Conservation (phyloP, 1,139 yeast genomes). For the Fermentozyma sake region DNA sequence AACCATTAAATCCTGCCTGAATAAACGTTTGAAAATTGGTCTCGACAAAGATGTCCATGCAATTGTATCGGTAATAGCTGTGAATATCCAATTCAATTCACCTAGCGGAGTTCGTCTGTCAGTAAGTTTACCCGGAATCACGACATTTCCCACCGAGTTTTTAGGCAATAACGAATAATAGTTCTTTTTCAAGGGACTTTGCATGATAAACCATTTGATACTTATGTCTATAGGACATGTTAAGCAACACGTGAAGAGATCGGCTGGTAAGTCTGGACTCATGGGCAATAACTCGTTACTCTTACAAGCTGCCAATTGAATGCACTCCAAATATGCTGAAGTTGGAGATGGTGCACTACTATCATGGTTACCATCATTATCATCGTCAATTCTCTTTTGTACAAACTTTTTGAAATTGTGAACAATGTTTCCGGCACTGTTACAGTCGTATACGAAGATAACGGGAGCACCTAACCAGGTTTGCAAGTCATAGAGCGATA, state of each 20-base stretch:
- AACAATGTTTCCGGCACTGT: slow-evolving; percentile 91
- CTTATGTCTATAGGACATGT: slow-evolving; percentile 96
- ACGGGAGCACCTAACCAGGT: slow-evolving; percentile 99
- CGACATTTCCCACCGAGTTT: slow-evolving; percentile 56
- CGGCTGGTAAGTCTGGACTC: slow-evolving; percentile 96
- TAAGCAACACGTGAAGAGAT: slow-evolving; percentile 87
- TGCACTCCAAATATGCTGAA: slow-evolving; percentile 76
- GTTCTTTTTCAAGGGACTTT: slow-evolving; percentile 62
- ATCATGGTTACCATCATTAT: slow-evolving; percentile 70
- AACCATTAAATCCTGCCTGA: slow-evolving; percentile 93
- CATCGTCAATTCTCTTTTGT: slow-evolving; percentile 86
- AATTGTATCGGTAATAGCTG: slow-evolving; percentile 96
- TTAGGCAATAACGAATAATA: slow-evolving; percentile 47
- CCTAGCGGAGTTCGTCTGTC: slow-evolving; percentile 95
- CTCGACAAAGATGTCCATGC: slow-evolving; percentile 95
- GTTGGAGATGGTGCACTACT: slow-evolving; percentile 61
- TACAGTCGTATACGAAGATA: slow-evolving; percentile 90
- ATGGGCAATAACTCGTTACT: slow-evolving; percentile 84
- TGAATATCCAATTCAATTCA: slow-evolving; percentile 94
- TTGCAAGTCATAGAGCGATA: slow-evolving; percentile 85
- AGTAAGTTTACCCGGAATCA: slow-evolving; percentile 84
- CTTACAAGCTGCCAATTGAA: slow-evolving; percentile 90
- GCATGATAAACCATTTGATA: slow-evolving; percentile 87
- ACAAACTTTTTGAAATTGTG: slow-evolving; percentile 87
- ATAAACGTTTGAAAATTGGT: slow-evolving; percentile 81